Conservation (phyloP, 2,329 filamentous ascomycete genomes). For the Curvularia spicifera region DNA sequence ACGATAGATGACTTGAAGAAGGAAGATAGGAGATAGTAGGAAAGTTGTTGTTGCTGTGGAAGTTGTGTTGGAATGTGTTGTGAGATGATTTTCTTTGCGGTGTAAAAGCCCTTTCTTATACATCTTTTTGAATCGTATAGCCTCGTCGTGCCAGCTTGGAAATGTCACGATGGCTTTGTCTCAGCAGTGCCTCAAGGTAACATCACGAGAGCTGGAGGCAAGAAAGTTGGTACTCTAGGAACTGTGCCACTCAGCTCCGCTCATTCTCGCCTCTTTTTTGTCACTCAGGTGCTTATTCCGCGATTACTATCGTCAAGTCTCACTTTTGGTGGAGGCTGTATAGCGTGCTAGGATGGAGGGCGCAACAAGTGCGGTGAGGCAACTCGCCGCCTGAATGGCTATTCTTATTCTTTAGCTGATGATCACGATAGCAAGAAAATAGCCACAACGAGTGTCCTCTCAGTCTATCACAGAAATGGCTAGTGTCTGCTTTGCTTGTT, state of each 20-base stretch:
- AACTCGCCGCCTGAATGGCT: not conserved
- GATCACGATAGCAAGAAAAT: not conserved
- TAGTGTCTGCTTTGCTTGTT: not conserved
- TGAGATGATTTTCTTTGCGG: not conserved
- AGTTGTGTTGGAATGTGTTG: constrained; percentile 4
- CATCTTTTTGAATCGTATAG: not conserved
- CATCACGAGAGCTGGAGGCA: not conserved
- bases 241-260: constrained; percentile 1
- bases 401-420: not conserved
- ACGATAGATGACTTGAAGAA: not conserved
- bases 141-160: not conserved
- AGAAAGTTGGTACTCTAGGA: not conserved
- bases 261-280: not conserved
- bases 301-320: constrained; percentile 5
- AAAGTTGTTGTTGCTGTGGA: constrained; percentile 8
- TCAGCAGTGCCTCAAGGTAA: constrained; percentile 7
- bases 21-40: constrained; percentile 1
- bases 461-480: not conserved
- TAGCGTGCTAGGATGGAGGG: not conserved
- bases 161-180: not conserved
- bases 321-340: constrained; percentile 10
- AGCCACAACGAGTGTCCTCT: not conserved
- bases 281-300: not conserved
- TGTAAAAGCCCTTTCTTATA: constrained; percentile 8
- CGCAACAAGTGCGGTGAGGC: not conserved